Evolutionary conservation across 768 basidiomycete genomes (phyloP), one percentile per base, ranked within the genome.

Genomic region (Boletus sensibilis): DNA sequence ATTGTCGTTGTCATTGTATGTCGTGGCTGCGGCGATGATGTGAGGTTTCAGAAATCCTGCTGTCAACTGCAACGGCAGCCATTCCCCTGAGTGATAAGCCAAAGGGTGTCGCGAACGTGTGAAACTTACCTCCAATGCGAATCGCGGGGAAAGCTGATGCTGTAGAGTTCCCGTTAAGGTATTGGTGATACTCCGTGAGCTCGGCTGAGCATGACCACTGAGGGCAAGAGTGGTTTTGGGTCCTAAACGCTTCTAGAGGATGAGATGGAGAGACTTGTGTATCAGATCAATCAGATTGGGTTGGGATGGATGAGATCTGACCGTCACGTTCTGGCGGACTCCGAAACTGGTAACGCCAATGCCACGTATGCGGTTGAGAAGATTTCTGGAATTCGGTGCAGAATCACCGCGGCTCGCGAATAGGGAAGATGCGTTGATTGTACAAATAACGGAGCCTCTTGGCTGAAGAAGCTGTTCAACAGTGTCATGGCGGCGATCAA

Each of bases 101-200:
- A 33, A 57, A 59, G 39, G 50, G 58, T 51, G 52, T 63, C 54
- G 34, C 37, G 34, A 64, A 55, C 55, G 65, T 58, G 60, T 49
- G 57, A 50, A 57, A 44, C 54, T 59, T 67, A 79, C 84, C 70
- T 79, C 74, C n/a, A 79, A 72, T 42, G 70, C 68, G 55, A 84
- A 64, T 48, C 82, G 81, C 14, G 90, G 88, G 29, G 89, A 90
- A 65, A 83, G 84, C 63, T 91, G 88, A 69, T 93, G 87, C 54
- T 80, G 82, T 46, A 94, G 70, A 2, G 90, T 90, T 37, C 88
- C 90, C 25, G 83, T 66, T 38, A 94, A 67, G 54, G 79, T 80
- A 16, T 77, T 77, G 11, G 71, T 63, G 21, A 62, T 67, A 42
- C 38, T 59, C 49, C 56, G 58, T 48, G 62, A 13, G 33, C 61